A percentile compares a stretch with the other conserved stretches of the same genome.
phyloP scores from a whole-genome alignment of 2,329 filamentous ascomycete genomes.

The Aureobasidium leucospermi region DNA sequence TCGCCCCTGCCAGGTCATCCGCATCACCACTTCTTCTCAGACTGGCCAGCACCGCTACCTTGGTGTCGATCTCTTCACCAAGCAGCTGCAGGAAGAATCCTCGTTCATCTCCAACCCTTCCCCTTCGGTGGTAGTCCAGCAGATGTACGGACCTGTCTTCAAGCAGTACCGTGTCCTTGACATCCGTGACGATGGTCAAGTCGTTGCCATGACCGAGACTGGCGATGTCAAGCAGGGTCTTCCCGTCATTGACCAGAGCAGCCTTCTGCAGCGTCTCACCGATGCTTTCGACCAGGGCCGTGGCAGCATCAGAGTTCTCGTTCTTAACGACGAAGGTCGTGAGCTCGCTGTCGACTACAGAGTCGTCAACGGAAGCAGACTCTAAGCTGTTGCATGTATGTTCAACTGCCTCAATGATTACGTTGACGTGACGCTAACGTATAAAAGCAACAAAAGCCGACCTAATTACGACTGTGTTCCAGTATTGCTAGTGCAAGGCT shows the following conservation, averaged over 20 bases:
- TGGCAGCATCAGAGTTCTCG: slow-evolving; percentile 87
- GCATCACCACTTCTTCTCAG: slow-evolving; percentile 95
- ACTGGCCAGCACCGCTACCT: slow-evolving; percentile 99
- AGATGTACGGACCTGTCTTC: slow-evolving; percentile 98
- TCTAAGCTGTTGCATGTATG: slow-evolving; percentile 37
- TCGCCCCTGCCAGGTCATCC: slow-evolving; percentile 98
- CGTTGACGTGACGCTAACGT: not conserved
- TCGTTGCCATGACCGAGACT: slow-evolving; percentile 98
- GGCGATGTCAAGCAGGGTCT: slow-evolving; percentile 97
- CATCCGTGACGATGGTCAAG: slow-evolving; percentile 71
- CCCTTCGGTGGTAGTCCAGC: slow-evolving; percentile 95
- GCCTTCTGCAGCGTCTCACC: slow-evolving; percentile 72
- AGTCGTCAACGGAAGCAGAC: slow-evolving; percentile 75
- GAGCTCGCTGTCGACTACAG: slow-evolving; percentile 99
- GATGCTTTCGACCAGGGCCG: slow-evolving; percentile 85
- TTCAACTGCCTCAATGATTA: not conserved
- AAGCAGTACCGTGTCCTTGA: slow-evolving; percentile 99
- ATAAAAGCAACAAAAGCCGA: not conserved
- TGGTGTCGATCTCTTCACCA: slow-evolving; percentile 99
- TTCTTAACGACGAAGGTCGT: slow-evolving; percentile 85
- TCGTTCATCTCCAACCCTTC: slow-evolving; percentile 96
- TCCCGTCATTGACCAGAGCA: slow-evolving; percentile 89
- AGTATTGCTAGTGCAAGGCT: not conserved
- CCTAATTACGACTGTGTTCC: not conserved
- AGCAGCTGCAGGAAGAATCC: slow-evolving; percentile 98